Percentiles rank a stretch among this genome's conserved stretches.
Evolutionary conservation across 2,329 filamentous ascomycete species (phyloP).

Genomic region (Aureobasidium sp.): DNA sequence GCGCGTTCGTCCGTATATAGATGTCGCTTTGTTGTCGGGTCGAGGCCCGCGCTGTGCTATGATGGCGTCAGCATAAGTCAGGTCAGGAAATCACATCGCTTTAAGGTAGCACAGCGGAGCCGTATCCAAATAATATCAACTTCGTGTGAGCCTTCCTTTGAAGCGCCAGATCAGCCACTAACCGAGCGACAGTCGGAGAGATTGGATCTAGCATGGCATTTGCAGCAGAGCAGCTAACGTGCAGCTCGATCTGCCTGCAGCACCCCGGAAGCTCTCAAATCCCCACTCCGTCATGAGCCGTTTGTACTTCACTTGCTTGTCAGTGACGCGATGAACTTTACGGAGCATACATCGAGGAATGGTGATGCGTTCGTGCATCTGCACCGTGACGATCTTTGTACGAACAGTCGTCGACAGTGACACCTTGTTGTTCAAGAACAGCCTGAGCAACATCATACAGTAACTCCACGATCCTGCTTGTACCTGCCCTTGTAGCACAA

Average conservation of each 20-base stretch:
- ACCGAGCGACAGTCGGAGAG: constrained; percentile 8
- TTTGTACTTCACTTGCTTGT: neutral
- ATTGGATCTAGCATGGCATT: constrained; percentile 15
- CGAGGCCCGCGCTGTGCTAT: constrained; percentile 4
- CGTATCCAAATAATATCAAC: constrained; percentile 3
- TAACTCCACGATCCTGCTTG: neutral
- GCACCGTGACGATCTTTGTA: neutral
- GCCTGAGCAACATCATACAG: constrained; percentile 5
- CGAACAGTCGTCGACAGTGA: neutral
- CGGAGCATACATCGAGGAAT: neutral
- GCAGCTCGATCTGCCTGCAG: constrained; percentile 13
- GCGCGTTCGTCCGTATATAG: constrained; percentile 5
- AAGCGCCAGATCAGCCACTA: constrained; percentile 1
- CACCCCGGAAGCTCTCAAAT: neutral
- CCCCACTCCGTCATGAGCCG: neutral
- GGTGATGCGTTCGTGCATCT: constrained; percentile 5
- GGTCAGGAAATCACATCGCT: neutral
- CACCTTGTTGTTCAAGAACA: neutral
- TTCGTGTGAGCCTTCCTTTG: neutral
- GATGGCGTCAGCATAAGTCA: constrained; percentile 13
- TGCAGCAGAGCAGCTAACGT: constrained; percentile 2
- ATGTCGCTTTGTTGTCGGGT: neutral
- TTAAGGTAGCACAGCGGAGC: constrained; percentile 12
- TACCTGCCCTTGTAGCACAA: neutral
- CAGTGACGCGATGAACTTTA: neutral